These are phyloP conservation scores for Fusarium sublunatum DNA, from an alignment of 2,329 filamentous ascomycete genomes.

Conservation along the genomic window DNA sequence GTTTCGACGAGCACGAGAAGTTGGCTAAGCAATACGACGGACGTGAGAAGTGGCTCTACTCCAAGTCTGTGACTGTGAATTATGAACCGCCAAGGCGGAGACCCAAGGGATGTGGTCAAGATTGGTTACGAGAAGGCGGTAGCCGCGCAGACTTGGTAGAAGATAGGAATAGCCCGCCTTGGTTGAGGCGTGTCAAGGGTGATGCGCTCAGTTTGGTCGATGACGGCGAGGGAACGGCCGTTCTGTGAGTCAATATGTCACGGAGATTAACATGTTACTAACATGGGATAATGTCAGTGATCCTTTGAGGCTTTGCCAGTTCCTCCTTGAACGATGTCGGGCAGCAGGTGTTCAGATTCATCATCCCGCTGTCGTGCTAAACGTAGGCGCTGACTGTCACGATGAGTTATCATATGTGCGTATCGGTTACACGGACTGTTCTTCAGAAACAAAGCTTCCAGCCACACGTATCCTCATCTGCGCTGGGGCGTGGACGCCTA, in stretches of 20 bases:
- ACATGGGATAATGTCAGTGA: constrained; percentile 60
- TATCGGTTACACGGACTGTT: constrained; percentile 58
- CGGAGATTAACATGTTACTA: constrained; percentile 1
- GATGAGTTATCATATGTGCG: constrained; percentile 64
- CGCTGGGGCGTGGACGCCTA: constrained; percentile 77
- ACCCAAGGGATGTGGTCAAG: constrained; percentile 58
- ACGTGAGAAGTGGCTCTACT: constrained; percentile 61
- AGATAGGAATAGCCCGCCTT: constrained; percentile 50
- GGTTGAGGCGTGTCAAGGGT: constrained; percentile 57
- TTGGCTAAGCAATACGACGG: constrained; percentile 72
- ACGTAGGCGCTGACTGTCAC: constrained; percentile 61
- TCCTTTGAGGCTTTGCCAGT: constrained; percentile 73
- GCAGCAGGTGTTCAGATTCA: constrained; percentile 72
- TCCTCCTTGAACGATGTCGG: constrained; percentile 69
- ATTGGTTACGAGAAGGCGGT: constrained; percentile 74
- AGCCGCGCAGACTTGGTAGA: constrained; percentile 66
- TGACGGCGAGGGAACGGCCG: constrained; percentile 68
- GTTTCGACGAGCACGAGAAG: constrained; percentile 74
- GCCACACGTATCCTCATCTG: constrained; percentile 75
- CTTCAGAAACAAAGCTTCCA: constrained; percentile 63
- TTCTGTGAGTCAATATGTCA: constrained; percentile 63
- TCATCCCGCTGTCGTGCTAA: constrained; percentile 69
- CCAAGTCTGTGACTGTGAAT: constrained; percentile 68
- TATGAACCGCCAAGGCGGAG: constrained; percentile 54
- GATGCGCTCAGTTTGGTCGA: constrained; percentile 71